Conservation (phyloP, 108 stramenopile species). For the Nitzschia sp. region DNA sequence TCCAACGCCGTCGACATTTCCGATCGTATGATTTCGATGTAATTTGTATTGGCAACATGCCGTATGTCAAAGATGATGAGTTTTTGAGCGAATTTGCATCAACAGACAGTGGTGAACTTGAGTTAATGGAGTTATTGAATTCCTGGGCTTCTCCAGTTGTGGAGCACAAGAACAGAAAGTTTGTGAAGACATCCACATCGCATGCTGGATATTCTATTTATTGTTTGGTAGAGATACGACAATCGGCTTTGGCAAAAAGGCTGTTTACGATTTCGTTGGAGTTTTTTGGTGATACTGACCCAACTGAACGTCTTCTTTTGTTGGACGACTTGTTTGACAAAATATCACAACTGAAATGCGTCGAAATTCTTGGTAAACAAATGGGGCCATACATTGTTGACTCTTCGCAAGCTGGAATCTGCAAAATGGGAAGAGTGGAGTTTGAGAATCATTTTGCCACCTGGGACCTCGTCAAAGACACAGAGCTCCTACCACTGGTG, state of each 20-base stretch:
- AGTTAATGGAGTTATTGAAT: slow-evolving; percentile 44
- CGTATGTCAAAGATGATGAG: slow-evolving; percentile 37
- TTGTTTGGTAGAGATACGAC: slow-evolving; percentile 49
- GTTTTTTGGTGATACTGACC: slow-evolving; percentile 58
- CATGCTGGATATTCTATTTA: slow-evolving; percentile 46
- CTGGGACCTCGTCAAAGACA: slow-evolving; percentile 70
- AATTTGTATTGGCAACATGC: slow-evolving; percentile 46
- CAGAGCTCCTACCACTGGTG: slow-evolving; percentile 68
- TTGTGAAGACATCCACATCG: slow-evolving; percentile 43
- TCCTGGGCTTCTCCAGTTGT: slow-evolving; percentile 65
- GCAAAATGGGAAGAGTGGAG: slow-evolving; percentile 36
- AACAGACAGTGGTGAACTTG: slow-evolving; percentile 54
- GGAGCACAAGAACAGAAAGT: slow-evolving; percentile 41
- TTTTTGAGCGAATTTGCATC: slow-evolving; percentile 61
- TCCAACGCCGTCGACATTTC: slow-evolving; percentile 69
- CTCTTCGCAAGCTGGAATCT: slow-evolving; percentile 18
- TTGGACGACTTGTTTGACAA: slow-evolving; percentile 39
- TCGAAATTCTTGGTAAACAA: slow-evolving; percentile 55
- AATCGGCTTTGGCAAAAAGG: slow-evolving; percentile 35
- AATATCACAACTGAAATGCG: slow-evolving; percentile 31
- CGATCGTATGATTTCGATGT: slow-evolving; percentile 68
- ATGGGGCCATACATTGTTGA: slow-evolving; percentile 55
- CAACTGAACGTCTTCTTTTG: slow-evolving; percentile 40
- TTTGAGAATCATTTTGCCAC: slow-evolving; percentile 59
- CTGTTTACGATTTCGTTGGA: slow-evolving; percentile 54